Base-by-base conservation (phyloP, 495 filamentous ascomycete species). In the Hyphodiscus hymeniophilus region DNA sequence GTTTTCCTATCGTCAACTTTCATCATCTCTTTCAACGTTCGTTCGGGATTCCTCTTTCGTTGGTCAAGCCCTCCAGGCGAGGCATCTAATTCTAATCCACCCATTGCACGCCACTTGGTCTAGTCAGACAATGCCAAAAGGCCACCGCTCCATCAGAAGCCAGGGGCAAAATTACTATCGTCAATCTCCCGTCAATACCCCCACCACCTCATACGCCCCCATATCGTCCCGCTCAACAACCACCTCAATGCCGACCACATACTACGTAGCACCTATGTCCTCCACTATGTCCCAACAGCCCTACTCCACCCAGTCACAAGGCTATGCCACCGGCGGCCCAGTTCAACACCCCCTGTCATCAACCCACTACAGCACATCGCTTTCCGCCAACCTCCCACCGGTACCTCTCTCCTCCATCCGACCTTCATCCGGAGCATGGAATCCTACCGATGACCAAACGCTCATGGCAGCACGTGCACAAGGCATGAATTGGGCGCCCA, bases 401-500 rank as follows among this genome's bases (percentile, higher is more conserved):
- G 17, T 44, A 11, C 23, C 48, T 10, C 40, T 50, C 18, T n/a
- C 24, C 51, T 67, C 69, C 40, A 63, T 74, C 55, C 70, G 73
- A 15, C 67, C 75, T 18, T 73, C 73, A 17, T 70, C 71, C 2
- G 71, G 72, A 26, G 73, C 76, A 8, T 89, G 84, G 84, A 73
- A 74, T 20, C 63, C 72, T 12, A 66, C 74, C 26, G 81, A 85
- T 45, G 84, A 89, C 55, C 68, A 77, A 49, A 70, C 71, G 15
- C 66, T 89, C 24, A 70, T 85, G 55, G 53, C 55, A 22, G 78
- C 81, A 21, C 73, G 84, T 30, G 73, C 78, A 7, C 69, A 73
- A 61, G 78, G 79, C 38, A 74, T 81, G 56, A 84, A 84, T 59
- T 89, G 84, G 84, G 72, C 73, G 39, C 77, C 81, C 40, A 87